A percentile compares a stretch with the other conserved stretches of the same genome.
phyloP scores from a whole-genome alignment of 2,329 filamentous ascomycete genomes.

The Monosporascus sp. region DNA sequence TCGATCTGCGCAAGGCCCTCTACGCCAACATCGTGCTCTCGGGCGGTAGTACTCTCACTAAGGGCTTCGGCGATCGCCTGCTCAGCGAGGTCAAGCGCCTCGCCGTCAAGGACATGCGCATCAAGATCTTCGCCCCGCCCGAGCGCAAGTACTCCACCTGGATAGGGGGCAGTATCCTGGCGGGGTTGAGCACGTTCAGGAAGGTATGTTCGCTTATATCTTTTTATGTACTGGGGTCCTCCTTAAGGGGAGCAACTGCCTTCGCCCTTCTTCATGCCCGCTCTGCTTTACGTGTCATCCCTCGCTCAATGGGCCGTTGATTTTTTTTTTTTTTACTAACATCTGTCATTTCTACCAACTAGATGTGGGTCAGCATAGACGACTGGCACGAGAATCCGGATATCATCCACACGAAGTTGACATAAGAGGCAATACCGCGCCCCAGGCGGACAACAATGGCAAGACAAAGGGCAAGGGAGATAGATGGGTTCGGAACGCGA shows the following conservation, averaged over 20 bases:
- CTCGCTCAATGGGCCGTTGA: too few relatives aligned
- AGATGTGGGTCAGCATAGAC: slow-evolving; percentile 99
- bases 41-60: slow-evolving; percentile 91
- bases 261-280: too few relatives aligned
- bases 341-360: slow-evolving; percentile 8
- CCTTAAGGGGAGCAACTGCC: too few relatives aligned
- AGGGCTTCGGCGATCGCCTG: slow-evolving; percentile 90
- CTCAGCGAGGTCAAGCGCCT: slow-evolving; percentile 87
- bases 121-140: slow-evolving; percentile 97
- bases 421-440: slow-evolving; percentile 41
- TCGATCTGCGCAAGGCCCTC: slow-evolving; percentile 88
- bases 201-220: slow-evolving; percentile 58
- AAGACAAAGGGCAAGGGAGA: neutral
- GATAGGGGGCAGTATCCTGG: slow-evolving; percentile 97
- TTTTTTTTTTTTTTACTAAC: slow-evolving; percentile 9
- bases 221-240: neutral
- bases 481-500: neutral
- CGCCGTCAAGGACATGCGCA: slow-evolving; percentile 97
- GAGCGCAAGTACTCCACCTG: slow-evolving; percentile 98
- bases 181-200: slow-evolving; percentile 93
- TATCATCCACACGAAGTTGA: slow-evolving; percentile 97
- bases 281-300: too few relatives aligned
- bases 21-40: slow-evolving; percentile 98
- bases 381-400: slow-evolving; percentile 99
- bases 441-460: neutral